A percentile compares a stretch with the other conserved stretches of the same genome.
phyloP scores from a whole-genome alignment of 495 filamentous ascomycete genomes.

The Lichina pygmaea region DNA sequence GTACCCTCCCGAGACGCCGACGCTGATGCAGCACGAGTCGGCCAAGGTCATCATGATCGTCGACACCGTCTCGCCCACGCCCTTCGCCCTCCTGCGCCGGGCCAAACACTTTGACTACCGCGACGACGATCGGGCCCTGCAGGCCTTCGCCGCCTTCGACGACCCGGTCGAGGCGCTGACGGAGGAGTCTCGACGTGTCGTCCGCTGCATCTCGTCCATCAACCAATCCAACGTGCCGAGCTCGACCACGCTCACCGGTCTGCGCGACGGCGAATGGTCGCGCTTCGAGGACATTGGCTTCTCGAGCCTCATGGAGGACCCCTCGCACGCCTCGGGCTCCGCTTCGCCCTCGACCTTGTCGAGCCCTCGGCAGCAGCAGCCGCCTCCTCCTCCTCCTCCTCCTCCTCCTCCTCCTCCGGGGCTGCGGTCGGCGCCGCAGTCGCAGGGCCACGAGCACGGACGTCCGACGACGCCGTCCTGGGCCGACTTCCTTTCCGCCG shows the following conservation, averaged over 20 bases:
- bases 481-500: slow-evolving; percentile 88
- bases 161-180: slow-evolving; percentile 74
- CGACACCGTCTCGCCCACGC: slow-evolving; percentile 80
- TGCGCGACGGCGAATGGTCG: slow-evolving; percentile 79
- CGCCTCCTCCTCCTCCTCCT: no score
- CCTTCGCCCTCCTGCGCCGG: slow-evolving; percentile 69
- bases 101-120: slow-evolving; percentile 90
- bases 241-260: slow-evolving; percentile 37
- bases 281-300: slow-evolving; percentile 92
- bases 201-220: slow-evolving; percentile 63
- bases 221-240: slow-evolving; percentile 55
- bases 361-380: slow-evolving; percentile 3
- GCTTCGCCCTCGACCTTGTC: background rate
- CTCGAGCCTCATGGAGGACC: slow-evolving; percentile 40
- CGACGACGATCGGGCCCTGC: slow-evolving; percentile 58
- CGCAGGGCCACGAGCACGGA: slow-evolving; percentile 32
- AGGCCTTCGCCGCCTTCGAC: slow-evolving; percentile 63
- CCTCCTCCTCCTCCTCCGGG: no score
- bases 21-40: slow-evolving; percentile 50
- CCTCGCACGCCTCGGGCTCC: slow-evolving; percentile 8
- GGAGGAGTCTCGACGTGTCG: slow-evolving; percentile 75
- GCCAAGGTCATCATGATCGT: slow-evolving; percentile 92
- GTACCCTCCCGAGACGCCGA: slow-evolving; percentile 66
- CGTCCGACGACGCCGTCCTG: slow-evolving; percentile 89
- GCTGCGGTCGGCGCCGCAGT: slow-evolving; percentile 33